Conservation (phyloP, 768 basidiomycete species). For the Solioccasus polychromus region DNA sequence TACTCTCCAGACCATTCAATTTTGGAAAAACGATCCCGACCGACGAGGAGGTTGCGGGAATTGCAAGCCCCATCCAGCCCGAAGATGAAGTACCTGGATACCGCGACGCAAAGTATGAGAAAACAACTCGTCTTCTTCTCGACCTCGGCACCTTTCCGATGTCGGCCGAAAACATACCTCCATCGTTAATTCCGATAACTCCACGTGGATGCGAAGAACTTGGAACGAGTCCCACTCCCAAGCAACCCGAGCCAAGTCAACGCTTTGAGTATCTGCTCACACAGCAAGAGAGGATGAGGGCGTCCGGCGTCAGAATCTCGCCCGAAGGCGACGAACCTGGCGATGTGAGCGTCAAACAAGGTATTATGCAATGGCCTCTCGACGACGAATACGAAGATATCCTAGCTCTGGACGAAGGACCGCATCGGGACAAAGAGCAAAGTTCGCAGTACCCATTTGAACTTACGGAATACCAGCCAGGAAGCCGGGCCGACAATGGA, state of each 20-base stretch:
- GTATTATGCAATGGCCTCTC: background rate
- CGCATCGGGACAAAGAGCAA: background rate
- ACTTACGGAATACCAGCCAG: background rate
- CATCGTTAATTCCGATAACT: background rate
- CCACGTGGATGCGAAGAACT: conserved; percentile 22
- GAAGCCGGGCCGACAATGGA: background rate
- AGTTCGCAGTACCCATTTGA: background rate
- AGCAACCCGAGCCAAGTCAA: conserved; percentile 8
- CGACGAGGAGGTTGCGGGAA: conserved; percentile 27
- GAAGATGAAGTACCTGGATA: conserved; percentile 15
- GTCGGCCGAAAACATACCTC: conserved; percentile 12
- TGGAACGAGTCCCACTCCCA: conserved; percentile 25
- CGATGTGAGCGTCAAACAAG: background rate
- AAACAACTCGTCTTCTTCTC: conserved; percentile 12
- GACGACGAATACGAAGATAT: background rate
- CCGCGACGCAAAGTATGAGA: conserved; percentile 11
- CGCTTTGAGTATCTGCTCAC: conserved; percentile 26
- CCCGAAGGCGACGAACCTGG: background rate
- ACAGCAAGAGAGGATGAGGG: conserved; percentile 20
- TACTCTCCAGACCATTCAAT: conserved; percentile 45
- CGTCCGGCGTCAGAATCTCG: conserved; percentile 1
- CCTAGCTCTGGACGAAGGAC: background rate
- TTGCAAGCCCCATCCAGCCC: conserved; percentile 14
- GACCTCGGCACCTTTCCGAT: conserved; percentile 1
- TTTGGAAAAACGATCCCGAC: conserved; percentile 33